Conservation (phyloP, 2,329 filamentous ascomycete genomes). For the Macrophomina pseudophaseolina region DNA sequence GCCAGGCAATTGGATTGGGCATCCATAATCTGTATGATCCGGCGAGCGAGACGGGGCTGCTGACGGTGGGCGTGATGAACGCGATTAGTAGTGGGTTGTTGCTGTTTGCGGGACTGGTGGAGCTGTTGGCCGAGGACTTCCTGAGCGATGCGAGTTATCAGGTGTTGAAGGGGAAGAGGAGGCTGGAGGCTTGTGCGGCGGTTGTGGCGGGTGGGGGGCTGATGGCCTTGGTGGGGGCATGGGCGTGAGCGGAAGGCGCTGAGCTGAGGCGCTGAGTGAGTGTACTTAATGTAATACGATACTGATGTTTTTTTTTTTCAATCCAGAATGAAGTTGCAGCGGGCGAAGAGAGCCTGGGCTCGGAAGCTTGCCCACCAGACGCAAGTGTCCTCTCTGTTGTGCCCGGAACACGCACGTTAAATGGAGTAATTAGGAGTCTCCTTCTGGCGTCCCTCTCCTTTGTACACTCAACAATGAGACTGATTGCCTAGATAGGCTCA, state of each 20-base stretch:
- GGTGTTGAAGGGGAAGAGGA: slow-evolving; percentile 60
- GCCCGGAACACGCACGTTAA: no score
- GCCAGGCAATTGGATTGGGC: slow-evolving; percentile 55
- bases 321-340: no score
- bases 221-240: slow-evolving; percentile 72
- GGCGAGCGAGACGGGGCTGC: slow-evolving; percentile 51
- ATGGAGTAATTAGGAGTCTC: no score
- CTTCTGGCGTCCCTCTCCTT: no score
- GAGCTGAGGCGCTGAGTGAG: no score
- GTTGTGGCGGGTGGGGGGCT: slow-evolving; percentile 65
- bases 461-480: no score
- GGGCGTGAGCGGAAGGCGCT: slow-evolving; percentile 51
- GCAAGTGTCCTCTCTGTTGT: no score
- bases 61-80: slow-evolving; percentile 58
- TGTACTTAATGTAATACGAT: no score
- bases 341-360: no score
- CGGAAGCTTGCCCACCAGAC: no score
- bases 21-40: slow-evolving; percentile 59
- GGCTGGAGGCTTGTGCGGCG: slow-evolving; percentile 66
- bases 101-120: slow-evolving; percentile 56
- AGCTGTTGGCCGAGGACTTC: slow-evolving; percentile 57
- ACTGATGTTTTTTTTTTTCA: no score
- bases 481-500: no score
- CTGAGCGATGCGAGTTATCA: slow-evolving; percentile 69
- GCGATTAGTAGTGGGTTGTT: slow-evolving; percentile 55